Evolutionary conservation across 1,284 basidiomycete genomes (phyloP), one percentile per base, ranked within the genome.

Genomic region (Malassezia nana): DNA sequence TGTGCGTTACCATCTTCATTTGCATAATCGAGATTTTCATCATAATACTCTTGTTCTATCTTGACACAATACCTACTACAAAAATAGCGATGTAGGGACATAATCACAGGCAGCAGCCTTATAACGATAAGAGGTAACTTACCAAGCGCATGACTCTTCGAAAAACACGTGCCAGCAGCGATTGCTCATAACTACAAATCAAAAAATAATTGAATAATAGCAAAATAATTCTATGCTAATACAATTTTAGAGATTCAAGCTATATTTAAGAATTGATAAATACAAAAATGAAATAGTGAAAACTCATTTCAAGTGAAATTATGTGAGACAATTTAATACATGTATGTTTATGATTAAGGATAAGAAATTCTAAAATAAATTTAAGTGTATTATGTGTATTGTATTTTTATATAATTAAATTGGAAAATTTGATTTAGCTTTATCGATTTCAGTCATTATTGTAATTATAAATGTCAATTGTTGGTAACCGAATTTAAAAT

Each of bases 11-110:
- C 10, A 4, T 38, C 1, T 43, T 42, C 25, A 33, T 44, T 9
- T 7, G 43, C 7, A 7, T 12, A 20, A 44, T 56, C 9, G 48
- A 56, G 15, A 10, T 51, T n/a, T 43, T 45, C 6, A 56, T 56
- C n/a, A 46, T 51, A 4, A 31, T 44, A 6, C 42, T 56, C 3
- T 22, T 52, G n/a, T 6, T 12, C 3, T 18, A 16, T 16, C 16
- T 51, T 31, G 6, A 31, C 8, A 20, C n/a, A 13, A n/a, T n/a
- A n/a, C n/a, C n/a, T n/a, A n/a, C n/a, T n/a, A n/a, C n/a, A n/a
- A n/a, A n/a, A n/a, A n/a, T n/a, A n/a, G n/a, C n/a, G n/a, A n/a
- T n/a, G n/a, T n/a, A n/a, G n/a, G n/a, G n/a, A n/a, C n/a, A n/a
- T n/a, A n/a, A n/a, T n/a, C n/a, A n/a, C n/a, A n/a, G n/a, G n/a